Conservation (phyloP, 305 asterid species). For the Fraxinus angustifolia region DNA sequence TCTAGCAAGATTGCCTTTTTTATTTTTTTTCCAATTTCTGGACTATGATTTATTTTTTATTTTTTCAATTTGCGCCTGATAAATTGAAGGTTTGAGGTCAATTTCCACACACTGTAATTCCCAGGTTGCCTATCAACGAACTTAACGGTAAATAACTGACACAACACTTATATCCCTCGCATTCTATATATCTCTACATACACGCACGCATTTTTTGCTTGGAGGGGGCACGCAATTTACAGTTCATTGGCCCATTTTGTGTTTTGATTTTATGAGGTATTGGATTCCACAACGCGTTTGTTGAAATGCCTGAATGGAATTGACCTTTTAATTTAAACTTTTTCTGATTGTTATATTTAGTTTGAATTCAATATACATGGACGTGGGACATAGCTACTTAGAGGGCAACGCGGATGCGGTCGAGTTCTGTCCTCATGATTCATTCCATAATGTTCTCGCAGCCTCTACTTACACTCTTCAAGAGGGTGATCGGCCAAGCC, state of each 20-base stretch:
- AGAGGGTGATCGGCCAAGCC: conserved; percentile 76
- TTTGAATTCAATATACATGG: conserved; percentile 41
- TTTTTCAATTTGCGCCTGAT: neutral
- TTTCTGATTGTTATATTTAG: neutral
- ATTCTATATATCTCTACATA: neutral
- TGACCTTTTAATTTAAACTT: neutral
- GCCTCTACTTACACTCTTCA: conserved; percentile 90
- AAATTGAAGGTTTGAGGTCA: neutral
- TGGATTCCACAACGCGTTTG: conserved; percentile 25
- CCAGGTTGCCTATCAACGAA: neutral
- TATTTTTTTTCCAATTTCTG: neutral
- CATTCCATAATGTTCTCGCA: conserved; percentile 62
- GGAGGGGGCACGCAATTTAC: neutral
- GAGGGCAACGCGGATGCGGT: conserved; percentile 92
- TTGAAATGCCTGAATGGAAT: conserved; percentile 29
- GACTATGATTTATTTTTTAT: too few species aligned
- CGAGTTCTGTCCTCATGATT: conserved; percentile 79
- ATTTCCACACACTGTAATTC: neutral
- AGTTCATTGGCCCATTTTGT: neutral
- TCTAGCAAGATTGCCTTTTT: conserved; percentile 57
- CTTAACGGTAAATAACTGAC: conserved; percentile 11
- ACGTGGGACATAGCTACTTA: conserved; percentile 50
- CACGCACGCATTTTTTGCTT: neutral
- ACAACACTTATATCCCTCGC: neutral
- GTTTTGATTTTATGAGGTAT: neutral